Evolutionary conservation across 352 stramenopile species (phyloP), one percentile per base, ranked within the genome.

Genomic region (Pythium biforme): DNA sequence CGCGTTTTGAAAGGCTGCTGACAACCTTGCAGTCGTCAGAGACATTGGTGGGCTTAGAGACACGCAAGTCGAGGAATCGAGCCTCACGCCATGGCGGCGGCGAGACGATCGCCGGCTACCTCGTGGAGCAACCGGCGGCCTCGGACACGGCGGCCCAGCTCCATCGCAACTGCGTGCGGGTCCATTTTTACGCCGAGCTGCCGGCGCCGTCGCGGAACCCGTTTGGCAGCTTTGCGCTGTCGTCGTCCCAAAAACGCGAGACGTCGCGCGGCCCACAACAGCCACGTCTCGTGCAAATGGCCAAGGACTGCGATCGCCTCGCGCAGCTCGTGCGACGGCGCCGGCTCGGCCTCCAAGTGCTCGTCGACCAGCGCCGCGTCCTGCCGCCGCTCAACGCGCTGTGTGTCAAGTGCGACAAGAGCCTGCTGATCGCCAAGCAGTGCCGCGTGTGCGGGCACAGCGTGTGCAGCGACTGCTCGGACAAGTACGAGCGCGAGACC

Each of bases 361-460:
- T 92, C 14, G 60, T 86, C 9, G 64, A 77, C 43, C 70, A 70
- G 33, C 59, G 54, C 8, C 59, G 76, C 1, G 77, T 89, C 37
- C 64, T 75, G 19, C 68, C 68, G 8, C 74, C 62, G 15, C 53
- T 50, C 11, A 92, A 86, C 62, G 59, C 62, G 2, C 68, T 59
- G 22, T 92, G 82, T 55, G 75, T 79, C 29, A 86, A 75, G 60
- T 92, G 82, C 43, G 79, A 77, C 17, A 79, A 79, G 62, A 45
- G 12, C 1, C 80, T 64, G 27, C 45, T 76, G n/a, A 9, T 67
- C 57, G 66, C 68, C 25, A 79, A 83, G 49, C 70, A 70, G n/a
- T 91, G 82, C 61, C 66, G 79, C 45, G 53, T 91, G 31, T 91
- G 82, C 43, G 78, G 77, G 4, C 85, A 85, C 53, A 55, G 67